Base-by-base conservation (phyloP, 331 rosid genomes). In the Arachis monticola region DNA sequence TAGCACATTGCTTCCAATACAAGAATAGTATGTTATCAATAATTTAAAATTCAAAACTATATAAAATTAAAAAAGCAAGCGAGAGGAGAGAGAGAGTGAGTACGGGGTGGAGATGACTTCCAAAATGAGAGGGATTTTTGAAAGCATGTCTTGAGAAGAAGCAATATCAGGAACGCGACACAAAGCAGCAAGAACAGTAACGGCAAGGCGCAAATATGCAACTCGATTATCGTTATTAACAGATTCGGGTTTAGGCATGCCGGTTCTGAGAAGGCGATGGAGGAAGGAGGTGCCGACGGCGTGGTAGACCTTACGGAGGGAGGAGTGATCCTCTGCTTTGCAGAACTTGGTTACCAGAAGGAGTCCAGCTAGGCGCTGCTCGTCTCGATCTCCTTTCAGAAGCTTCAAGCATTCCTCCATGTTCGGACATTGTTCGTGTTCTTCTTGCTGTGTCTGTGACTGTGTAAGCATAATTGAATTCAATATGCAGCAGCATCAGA, bases 291-390 rank as follows among this genome's bases (percentile, higher is more conserved):
- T 74, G 40, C 93, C 97, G 51, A 94, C 89, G 11, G 96, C 93
- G n/a, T 88, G 74, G 38, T 91, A 91, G 50, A 90, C 85, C 87
- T 84, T 85, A 35, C 76, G 77, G 41, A 94, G 93, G 12, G 93
- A 88, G 63, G 85, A 58, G 44, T 81, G 81, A 48, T 94, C 89
- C 12, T 88, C 90, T 3, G 92, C 87, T 70, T 85, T 87, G 82
- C 89, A 88, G 73, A 92, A 90, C 74, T 92, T 92, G 51, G 97
- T 90, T 47, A 92, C 92, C 13, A 92, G 85, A 65, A 92, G 92
- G 52, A 94, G 97, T 5, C 99, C 97, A 6, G 96, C 97, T 6
- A 94, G 95, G 60, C 97, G 92, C 67, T 92, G 97, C 72, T 90
- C 97, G 64, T 92, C 99, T 76, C 87, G 76, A 74, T 84, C 97